phyloP scores from a whole-genome alignment of 306 rosid genomes.

The Luffa acutangula region DNA sequence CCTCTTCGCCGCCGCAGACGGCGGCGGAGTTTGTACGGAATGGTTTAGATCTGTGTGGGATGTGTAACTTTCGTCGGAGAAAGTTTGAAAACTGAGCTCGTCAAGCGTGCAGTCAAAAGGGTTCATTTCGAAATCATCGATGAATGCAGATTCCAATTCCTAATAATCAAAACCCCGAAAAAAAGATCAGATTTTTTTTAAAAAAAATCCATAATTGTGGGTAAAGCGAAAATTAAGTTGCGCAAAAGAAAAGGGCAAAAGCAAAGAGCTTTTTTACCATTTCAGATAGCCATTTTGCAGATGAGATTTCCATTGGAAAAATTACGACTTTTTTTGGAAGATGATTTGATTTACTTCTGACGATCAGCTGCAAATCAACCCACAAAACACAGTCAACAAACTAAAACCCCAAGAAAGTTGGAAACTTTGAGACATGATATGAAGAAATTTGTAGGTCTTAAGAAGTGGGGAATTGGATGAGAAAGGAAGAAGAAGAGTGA shows the following conservation, averaged over 20 bases:
- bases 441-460: too few relatives aligned
- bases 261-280: constrained; percentile 32
- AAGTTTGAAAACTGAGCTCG: constrained; percentile 23
- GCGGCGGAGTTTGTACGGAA: background rate
- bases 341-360: background rate
- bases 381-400: background rate
- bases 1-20: background rate
- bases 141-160: constrained; percentile 25
- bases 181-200: background rate
- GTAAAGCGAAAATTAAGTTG: background rate
- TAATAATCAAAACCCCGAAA: background rate
- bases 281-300: constrained; percentile 42
- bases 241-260: background rate
- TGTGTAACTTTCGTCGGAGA: constrained; percentile 12
- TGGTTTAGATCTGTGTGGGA: constrained; percentile 18
- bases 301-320: constrained; percentile 19
- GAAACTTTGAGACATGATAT: background rate
- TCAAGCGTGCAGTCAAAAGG: constrained; percentile 25
- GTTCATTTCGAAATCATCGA: constrained; percentile 12
- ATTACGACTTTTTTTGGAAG: background rate
- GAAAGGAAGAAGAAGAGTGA: background rate
- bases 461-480: background rate
- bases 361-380: background rate
- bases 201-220: background rate
- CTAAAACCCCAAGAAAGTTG: background rate